Evolutionary conservation across 129 eudicot genomes (phyloP), one percentile per base, ranked within the genome.

Genomic region (Arctium minus): DNA sequence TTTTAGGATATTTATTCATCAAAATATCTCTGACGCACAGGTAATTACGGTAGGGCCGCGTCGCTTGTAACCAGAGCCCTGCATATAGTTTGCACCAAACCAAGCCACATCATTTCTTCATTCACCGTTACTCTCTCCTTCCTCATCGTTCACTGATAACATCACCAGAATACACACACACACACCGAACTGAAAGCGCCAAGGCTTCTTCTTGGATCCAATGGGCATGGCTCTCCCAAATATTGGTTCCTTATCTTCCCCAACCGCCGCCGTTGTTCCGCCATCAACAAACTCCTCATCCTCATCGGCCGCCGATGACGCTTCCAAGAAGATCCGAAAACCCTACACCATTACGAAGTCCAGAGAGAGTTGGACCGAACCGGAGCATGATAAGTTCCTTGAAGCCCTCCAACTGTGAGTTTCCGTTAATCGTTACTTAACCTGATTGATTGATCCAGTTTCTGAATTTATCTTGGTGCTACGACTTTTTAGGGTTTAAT

Each of bases 271-370:
- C 79, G 85, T 76, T 32, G 73, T 84, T 35, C 80, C 87, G 77
- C 70, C 86, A n/a, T 40, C 89, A 3, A 56, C 78, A 7, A 82
- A 78, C 79, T 71, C 79, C 44, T 9, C 27, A 22, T 22, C 87
- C 6, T 35, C 87, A 3, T 18, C 88, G 29, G 22, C 73, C 76
- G 96, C 73, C 80, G 96, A 92, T 50, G 98, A 94, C 82, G 88
- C 85, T 78, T 87, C 81, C 3, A 92, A 89, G 88, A 94, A 92
- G 88, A 80, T 94, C 35, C 86, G 98, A 4, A 94, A 94, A 79
- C 98, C 97, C n/a, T 94, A 94, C 89, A 94, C 98, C 82, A 94
- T 94, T 85, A 86, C 92, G n/a, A 94, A 94, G 90, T 94, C 98
- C 30, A 85, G 98, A 15, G 98, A 94, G 88, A 94, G 92, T 82